Conservation (phyloP, 805 yeast genomes). For the Lipomyces sp. region DNA sequence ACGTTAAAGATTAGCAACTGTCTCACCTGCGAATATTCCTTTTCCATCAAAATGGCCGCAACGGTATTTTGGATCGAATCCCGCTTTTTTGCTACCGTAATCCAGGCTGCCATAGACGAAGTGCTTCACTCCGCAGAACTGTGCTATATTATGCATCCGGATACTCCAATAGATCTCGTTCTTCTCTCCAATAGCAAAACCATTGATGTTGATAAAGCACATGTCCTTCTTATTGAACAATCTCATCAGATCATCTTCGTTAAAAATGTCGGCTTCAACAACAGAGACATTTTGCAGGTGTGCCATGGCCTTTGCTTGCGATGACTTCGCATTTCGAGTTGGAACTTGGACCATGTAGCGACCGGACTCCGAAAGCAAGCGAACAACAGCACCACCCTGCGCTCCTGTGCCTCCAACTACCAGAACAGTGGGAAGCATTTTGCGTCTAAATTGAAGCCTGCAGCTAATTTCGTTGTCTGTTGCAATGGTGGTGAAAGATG, state of each 20-base stretch:
- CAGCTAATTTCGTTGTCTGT: not conserved
- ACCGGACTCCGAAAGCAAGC: slow-evolving; percentile 1
- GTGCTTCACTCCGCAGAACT: not conserved
- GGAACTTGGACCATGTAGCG: not conserved
- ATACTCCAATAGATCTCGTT: slow-evolving; percentile 4
- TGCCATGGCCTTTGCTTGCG: not conserved
- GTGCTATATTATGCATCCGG: slow-evolving; percentile 1
- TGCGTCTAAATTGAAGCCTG: not conserved
- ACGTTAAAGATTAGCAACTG: not conserved
- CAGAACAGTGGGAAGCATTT: slow-evolving; percentile 1
- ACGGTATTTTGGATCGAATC: slow-evolving; percentile 4
- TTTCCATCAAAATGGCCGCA: not conserved
- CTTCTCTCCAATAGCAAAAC: slow-evolving; percentile 2
- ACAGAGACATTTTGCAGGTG: not conserved
- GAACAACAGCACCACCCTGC: not conserved
- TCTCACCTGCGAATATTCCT: not conserved
- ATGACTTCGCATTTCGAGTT: not conserved
- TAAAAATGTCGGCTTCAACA: slow-evolving; percentile 2
- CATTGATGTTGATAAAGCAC: not conserved
- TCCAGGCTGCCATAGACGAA: not conserved
- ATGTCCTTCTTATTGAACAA: not conserved
- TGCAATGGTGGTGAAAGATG: not conserved
- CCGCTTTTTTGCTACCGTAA: not conserved
- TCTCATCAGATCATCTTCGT: not conserved
- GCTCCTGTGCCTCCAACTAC: not conserved